Evolutionary conservation across 345 rosid genomes (phyloP), one percentile per base, ranked within the genome.

Genomic region (Eucalyptus erythrocorys): DNA sequence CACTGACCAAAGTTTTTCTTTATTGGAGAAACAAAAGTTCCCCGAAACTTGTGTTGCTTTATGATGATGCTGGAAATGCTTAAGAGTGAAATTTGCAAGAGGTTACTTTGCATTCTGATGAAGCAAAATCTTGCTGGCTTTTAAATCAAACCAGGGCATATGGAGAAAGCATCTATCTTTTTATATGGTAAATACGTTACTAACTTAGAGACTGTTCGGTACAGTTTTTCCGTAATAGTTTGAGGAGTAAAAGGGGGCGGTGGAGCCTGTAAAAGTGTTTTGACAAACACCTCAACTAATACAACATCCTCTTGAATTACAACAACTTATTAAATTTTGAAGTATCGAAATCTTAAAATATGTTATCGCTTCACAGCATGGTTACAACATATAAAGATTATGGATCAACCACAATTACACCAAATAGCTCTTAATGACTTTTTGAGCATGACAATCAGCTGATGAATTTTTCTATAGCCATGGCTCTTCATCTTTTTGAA

Each of bases 211-310:
- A 40, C 8, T 10, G 5, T 40, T 11, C 21, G 15, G 27, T 21
- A 10, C 14, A 21, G 3, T 0, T 5, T 40, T 22, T 5, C 2
- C 15, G 3, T 21, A 6, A 12, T 21, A 22, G 13, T 40, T 76
- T 76, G 45, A 37, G 4, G 6, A 4, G 4, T 76, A 76, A 37
- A 21, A 5, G 6, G 14, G 80, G 82, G 47, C 3, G 27, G 13
- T 37, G 45, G 43, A 34, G 13, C 13, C 37, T 71, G 24, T 37
- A 71, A 19, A 34, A 64, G 71, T n/a, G 76, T 64, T 64, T 64
- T 64, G 21, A 30, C 3, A 15, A 15, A 64, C 76, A 64, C 6
- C 40, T 64, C 76, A 64, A 64, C 37, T n/a, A 64, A 71, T 19
- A 37, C 43, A 71, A 37, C 82, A 2, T 22, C 82, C 45, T 21